Evolutionary conservation across 2,329 filamentous ascomycete species (phyloP), one percentile per base, ranked within the genome.

Genomic region (Aspergillus sp.): DNA sequence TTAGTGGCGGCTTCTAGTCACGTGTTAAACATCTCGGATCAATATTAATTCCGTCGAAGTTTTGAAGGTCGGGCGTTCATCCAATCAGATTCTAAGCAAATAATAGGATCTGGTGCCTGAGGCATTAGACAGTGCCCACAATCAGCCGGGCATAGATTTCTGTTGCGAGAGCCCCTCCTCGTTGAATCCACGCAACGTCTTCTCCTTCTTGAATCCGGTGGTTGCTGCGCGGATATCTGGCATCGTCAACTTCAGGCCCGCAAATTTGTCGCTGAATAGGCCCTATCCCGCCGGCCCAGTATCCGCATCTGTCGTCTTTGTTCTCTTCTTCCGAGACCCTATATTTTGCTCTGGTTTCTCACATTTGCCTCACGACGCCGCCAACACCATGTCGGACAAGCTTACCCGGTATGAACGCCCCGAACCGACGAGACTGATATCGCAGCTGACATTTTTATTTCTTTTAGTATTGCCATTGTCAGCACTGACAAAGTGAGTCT

Each of bases 401-500:
- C 86, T 97, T 71, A 98, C 93, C 70, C 90, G 93, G 92, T 96
- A 87, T 69, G 87, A 47, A 33, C 49, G 49, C 2, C 41, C 19
- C n/a, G 19, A 14, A n/a, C 24, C n/a, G 17, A 6, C 46, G 15
- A 24, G 14, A 23, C 5, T 31, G 40, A 48, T 37, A 24, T 27
- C 57, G 63, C 51, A 64, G 12, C 60, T 65, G 55, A 67, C 33
- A 17, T 27, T 66, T 52, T 57, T 52, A 56, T 54, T 35, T 60
- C 48, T 67, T 48, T 73, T 33, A 96, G 95, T 90, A 93, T 99
- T 81, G 95, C 95, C 72, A 99, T 99, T 82, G 91, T 99, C 83
- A 98, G 93, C 80, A 90, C 86, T 76, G 95, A 99, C 88, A 98
- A 99, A 88, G 91, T 95, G 75, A 66, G 70, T 72, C 73, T 64